Conservation (phyloP, 2,329 filamentous ascomycete species). For the Monilinia laxa region DNA sequence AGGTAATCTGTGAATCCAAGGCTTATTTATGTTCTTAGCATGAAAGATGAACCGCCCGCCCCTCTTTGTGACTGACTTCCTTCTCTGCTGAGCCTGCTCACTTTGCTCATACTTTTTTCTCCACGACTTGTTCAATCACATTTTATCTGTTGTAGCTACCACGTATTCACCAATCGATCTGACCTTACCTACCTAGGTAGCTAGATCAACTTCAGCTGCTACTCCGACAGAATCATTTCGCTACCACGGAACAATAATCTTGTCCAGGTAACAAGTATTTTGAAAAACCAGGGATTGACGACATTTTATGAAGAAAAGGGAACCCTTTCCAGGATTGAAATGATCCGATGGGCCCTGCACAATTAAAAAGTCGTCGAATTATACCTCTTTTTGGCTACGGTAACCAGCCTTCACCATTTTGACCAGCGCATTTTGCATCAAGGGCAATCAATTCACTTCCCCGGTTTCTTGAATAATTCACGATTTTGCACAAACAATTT, state of each 20-base stretch:
- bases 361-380: neutral
- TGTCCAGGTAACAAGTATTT: conserved; percentile 12
- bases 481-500: neutral
- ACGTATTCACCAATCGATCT: neutral
- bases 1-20: neutral
- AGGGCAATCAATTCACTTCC: conserved; percentile 11
- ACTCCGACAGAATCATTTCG: conserved; percentile 11
- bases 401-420: conserved; percentile 23
- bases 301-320: conserved; percentile 14
- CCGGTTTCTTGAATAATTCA: conserved; percentile 1
- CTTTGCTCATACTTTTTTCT: neutral
- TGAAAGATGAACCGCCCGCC: neutral
- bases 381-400: conserved; percentile 11
- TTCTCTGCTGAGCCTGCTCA: neutral
- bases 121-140: neutral
- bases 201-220: neutral
- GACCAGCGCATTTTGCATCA: conserved; percentile 25
- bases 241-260: neutral
- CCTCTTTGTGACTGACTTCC: too few species aligned
- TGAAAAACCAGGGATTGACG: conserved; percentile 2
- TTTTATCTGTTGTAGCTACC: neutral
- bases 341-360: conserved; percentile 4
- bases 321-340: conserved; percentile 1
- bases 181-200: neutral
- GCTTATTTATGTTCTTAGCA: neutral